Evolutionary conservation across 2,329 filamentous ascomycete species (phyloP).

Genomic region (Pseudocercospora crystallina): DNA sequence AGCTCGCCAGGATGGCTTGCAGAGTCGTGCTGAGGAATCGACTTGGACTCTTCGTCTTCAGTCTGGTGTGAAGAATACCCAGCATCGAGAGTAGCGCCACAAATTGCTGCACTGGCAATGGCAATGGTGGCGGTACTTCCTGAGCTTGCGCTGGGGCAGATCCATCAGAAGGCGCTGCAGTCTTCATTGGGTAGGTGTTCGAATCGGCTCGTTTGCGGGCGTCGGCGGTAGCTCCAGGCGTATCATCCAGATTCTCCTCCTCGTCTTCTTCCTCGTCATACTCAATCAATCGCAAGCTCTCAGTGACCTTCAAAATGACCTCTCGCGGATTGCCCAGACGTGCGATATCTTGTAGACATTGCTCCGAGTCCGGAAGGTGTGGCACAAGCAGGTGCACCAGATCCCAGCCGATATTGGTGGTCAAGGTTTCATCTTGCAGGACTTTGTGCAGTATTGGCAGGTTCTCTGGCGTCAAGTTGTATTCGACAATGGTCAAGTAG

Average conservation of each 20-base stretch:
- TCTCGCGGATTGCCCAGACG: conserved; percentile 77
- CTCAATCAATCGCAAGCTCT: conserved; percentile 64
- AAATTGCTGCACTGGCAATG: conserved; percentile 57
- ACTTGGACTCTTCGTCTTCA: conserved; percentile 75
- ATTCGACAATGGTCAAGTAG: conserved; percentile 75
- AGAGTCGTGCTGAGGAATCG: conserved; percentile 76
- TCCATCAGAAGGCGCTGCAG: conserved; percentile 20
- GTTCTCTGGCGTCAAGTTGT: conserved; percentile 66
- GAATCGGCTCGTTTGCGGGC: conserved; percentile 24
- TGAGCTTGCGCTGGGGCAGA: conserved; percentile 29
- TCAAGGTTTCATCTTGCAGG: conserved; percentile 66
- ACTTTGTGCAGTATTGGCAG: conserved; percentile 68
- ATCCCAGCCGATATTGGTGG: conserved; percentile 80
- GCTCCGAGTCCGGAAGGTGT: conserved; percentile 63
- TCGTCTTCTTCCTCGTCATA: conserved; percentile 59
- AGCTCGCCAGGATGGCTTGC: conserved; percentile 67
- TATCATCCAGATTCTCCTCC: conserved; percentile 30
- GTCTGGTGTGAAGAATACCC: conserved; percentile 68
- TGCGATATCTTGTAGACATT: conserved; percentile 72
- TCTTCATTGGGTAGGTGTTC: conserved; percentile 31
- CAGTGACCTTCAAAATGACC: conserved; percentile 76
- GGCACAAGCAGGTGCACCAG: conserved; percentile 72
- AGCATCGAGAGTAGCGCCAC: conserved; percentile 70
- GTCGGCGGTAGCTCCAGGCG: conserved; percentile 14
- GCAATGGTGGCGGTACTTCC: conserved; percentile 34